Evolutionary conservation across 495 filamentous ascomycete genomes (phyloP), one percentile per base, ranked within the genome.

Genomic region (Penicillium pulvis): DNA sequence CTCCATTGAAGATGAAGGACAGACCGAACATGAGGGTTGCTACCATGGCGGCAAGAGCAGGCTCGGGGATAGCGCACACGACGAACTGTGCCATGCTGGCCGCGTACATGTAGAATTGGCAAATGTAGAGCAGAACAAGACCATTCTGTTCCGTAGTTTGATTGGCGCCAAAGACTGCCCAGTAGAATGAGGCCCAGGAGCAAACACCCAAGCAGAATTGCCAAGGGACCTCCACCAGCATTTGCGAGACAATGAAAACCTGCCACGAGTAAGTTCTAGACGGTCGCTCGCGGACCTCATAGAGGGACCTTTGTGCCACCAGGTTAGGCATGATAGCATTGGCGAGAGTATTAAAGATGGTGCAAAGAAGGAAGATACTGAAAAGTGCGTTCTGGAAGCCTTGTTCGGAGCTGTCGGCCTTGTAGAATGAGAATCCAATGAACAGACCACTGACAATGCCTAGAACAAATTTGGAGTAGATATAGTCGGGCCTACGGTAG

Each of bases 361-460:
- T 89, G 53, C 89, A 78, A 7, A 96, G 72, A 64, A 92, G 82
- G 79, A 96, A 94, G 68, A 95, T 84, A 67, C 84, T 79, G 69
- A 94, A 94, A 58, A 94, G 84, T 59, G 88, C 84, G 64, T 93
- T 91, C 65, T 93, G 90, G 19, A 95, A 83, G 31, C 90, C 92
- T 67, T 93, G 89, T 11, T 85, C 75, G 1, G 82, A 79, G 66
- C 84, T 87, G 56, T 83, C 39, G 10, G 35, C 20, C 5, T 16
- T 23, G 23, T 44, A 92, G 78, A 97, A 95, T 42, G 90, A 90
- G 74, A 97, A 93, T 16, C 90, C 91, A 66, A 93, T 91, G 76
- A 96, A 94, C 10, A 95, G 77, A 5, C 80, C 71, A 8, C 64
- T 68, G 0, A 64, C 41, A 41, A 73, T 75, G 42, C 83, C 81